A percentile compares a stretch with the other conserved stretches of the same genome.
Evolutionary conservation across 1,284 basidiomycete species (phyloP).

Genomic region (Termitomyces sp.): DNA sequence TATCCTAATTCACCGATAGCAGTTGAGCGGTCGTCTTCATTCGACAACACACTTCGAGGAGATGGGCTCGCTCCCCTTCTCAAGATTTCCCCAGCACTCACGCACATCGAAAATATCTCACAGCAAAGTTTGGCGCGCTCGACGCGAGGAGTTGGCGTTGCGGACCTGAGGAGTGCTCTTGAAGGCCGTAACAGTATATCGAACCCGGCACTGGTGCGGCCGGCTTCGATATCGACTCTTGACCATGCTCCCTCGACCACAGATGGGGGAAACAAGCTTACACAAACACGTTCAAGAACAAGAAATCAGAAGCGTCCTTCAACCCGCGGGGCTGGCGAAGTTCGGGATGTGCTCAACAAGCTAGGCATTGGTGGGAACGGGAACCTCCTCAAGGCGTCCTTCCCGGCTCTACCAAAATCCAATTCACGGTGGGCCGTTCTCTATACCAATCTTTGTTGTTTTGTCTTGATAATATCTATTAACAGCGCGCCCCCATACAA

Average conservation of each 20-base stretch:
- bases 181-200: conserved; percentile 79
- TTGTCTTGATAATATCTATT: neutral
- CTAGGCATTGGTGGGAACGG: conserved; percentile 64
- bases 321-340: conserved; percentile 59
- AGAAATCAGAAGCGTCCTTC: conserved; percentile 49
- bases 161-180: conserved; percentile 80
- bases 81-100: conserved; percentile 76
- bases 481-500: conserved; percentile 16
- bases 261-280: conserved; percentile 37
- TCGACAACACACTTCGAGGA: conserved; percentile 49
- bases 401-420: conserved; percentile 31
- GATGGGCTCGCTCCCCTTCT: conserved; percentile 69
- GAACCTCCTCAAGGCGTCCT: conserved; percentile 63
- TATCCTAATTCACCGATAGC: conserved; percentile 30
- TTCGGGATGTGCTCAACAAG: conserved; percentile 71
- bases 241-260: conserved; percentile 55
- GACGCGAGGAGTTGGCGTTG: conserved; percentile 75
- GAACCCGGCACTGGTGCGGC: conserved; percentile 58
- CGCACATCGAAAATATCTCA: conserved; percentile 86
- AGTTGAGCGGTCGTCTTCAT: conserved; percentile 55
- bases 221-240: conserved; percentile 70
- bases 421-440: conserved; percentile 13
- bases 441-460: neutral
- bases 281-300: conserved; percentile 48
- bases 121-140: conserved; percentile 75